phyloP scores from a whole-genome alignment of 139 green algal species.

The Chlorella sp. region DNA sequence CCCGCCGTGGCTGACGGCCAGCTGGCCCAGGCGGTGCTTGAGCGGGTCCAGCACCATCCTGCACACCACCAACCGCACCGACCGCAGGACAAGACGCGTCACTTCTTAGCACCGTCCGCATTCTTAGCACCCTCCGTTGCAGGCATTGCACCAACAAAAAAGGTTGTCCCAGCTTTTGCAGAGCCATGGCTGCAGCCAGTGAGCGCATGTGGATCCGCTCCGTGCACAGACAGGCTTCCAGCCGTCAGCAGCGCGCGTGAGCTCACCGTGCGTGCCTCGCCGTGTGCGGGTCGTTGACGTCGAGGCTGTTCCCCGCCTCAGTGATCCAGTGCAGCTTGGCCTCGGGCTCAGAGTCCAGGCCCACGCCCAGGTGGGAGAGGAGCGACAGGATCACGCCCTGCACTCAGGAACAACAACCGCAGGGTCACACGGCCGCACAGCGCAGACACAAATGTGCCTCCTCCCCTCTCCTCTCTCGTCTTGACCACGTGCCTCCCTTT shows the following conservation, averaged over 20 bases:
- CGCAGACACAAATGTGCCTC: not conserved
- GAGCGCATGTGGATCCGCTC: too few relatives aligned
- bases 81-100: not conserved
- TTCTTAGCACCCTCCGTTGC: too few relatives aligned
- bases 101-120: too few relatives aligned
- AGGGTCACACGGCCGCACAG: not conserved
- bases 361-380: slow-evolving; percentile 1
- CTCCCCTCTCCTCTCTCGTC: too few relatives aligned
- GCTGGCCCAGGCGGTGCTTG: slow-evolving; percentile 1
- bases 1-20: not conserved
- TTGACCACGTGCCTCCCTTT: too few relatives aligned
- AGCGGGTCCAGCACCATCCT: slow-evolving; percentile 12
- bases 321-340: slow-evolving; percentile 5
- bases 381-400: slow-evolving; percentile 12
- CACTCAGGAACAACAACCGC: not conserved
- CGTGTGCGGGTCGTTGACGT: slow-evolving; percentile 1
- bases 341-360: not conserved
- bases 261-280: slow-evolving; percentile 3
- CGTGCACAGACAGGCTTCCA: too few relatives aligned
- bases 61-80: not conserved
- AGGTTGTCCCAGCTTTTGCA: too few relatives aligned
- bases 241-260: too few relatives aligned
- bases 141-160: too few relatives aligned
- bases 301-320: slow-evolving; percentile 1
- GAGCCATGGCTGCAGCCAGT: too few relatives aligned